phyloP scores from a whole-genome alignment of 1,139 yeast genomes.

The Oligophagozyma castellii region DNA sequence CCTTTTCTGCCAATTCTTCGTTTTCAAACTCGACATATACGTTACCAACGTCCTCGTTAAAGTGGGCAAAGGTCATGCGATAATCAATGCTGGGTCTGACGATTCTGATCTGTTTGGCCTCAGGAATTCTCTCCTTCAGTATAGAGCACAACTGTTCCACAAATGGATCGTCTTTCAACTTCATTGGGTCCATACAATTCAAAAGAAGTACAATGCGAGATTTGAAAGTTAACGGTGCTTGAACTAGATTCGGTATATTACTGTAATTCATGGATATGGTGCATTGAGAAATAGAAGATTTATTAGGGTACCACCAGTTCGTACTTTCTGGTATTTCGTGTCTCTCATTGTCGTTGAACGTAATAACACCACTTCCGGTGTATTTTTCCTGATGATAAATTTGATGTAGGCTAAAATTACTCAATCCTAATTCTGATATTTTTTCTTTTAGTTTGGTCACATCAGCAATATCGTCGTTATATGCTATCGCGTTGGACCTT shows the following conservation, averaged over 20 bases:
- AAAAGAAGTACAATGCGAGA: conserved; percentile 52
- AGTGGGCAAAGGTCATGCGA: conserved; percentile 29
- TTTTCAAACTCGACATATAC: conserved; percentile 53
- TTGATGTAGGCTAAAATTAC: not conserved
- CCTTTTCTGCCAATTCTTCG: conserved; percentile 39
- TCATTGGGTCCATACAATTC: conserved; percentile 54
- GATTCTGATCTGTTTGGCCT: conserved; percentile 34
- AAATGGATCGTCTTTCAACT: conserved; percentile 43
- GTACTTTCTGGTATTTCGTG: not conserved
- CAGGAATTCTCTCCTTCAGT: conserved; percentile 36
- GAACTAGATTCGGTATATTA: conserved; percentile 17
- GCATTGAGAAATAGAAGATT: not conserved
- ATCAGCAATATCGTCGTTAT: not conserved
- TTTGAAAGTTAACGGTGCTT: not conserved
- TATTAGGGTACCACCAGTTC: not conserved
- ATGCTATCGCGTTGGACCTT: conserved; percentile 11
- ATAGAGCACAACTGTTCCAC: conserved; percentile 39
- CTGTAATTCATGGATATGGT: conserved; percentile 20
- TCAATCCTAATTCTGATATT: too few relatives aligned
- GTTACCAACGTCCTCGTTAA: conserved; percentile 48
- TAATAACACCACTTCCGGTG: not conserved
- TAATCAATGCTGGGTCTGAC: conserved; percentile 50
- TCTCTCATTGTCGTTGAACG: too few relatives aligned
- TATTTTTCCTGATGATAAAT: not conserved
- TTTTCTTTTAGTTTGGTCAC: not conserved